Evolutionary conservation across 176 grass and related monocot species (phyloP), one percentile per base, ranked within the genome.

Genomic region (Pontederia paniculata): DNA sequence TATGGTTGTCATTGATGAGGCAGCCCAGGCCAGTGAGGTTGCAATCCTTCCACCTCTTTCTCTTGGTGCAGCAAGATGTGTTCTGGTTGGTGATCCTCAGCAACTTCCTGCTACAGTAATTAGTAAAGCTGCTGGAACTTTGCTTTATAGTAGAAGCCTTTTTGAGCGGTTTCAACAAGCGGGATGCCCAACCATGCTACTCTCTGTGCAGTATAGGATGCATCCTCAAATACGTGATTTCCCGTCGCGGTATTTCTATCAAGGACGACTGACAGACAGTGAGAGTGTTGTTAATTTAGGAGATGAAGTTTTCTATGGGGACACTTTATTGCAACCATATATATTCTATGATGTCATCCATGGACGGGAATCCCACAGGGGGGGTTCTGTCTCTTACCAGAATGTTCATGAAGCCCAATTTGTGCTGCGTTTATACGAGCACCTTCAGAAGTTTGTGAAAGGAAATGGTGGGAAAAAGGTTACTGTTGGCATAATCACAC

Each of bases 1-100:
- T 77, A 98, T 98, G 94, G 83, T 98, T 10, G 94, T 98, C 49
- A 93, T 98, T 55, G 94, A 98, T 81, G 94, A 98, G 70, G 94
- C 94, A 44, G 94, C 94, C 72, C 94, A 98, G 47, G 94, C 94
- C 17, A 93, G 94, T 78, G 94, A 98, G 81, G 83, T 93, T 66
- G 94, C 77, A 65, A 67, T 88, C 22, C 81, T 98, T 19, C 94
- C 94, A 73, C 83, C 94, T 17, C 78, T 98, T 50, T 58, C 94
- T 19, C 94, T 98, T 1, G 87, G 94, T 74, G 94, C 94, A n/a
- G 87, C 94, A 70, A 84, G 94, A 70, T 98, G 94, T 65, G 94
- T 98, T 50, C 72, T 98, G 60, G 87, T 98, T 67, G 94, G 94
- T 66, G 94, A 98, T 72, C 94, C 94, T 12, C 94, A 98, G 54